A percentile compares a stretch with the other conserved stretches of the same genome.
Evolutionary conservation across 108 stramenopile species (phyloP).

Genomic region (Fistulifera solaris): DNA sequence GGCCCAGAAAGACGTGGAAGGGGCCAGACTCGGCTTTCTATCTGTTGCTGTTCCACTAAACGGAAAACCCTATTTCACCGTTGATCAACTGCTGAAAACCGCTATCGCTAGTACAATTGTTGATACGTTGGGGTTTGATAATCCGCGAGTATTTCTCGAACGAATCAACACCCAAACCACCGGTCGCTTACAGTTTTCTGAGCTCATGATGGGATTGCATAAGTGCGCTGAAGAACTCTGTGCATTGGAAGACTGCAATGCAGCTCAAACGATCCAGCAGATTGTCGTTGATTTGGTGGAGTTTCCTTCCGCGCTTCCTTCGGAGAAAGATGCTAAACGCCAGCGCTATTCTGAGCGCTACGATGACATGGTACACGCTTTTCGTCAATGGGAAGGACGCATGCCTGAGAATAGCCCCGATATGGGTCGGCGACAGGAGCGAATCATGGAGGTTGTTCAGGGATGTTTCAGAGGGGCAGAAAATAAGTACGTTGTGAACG

Average conservation of each 20-base stretch:
- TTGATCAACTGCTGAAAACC: slow-evolving; percentile 15
- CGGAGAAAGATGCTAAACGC: slow-evolving; percentile 10
- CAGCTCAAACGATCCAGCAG: slow-evolving; percentile 3
- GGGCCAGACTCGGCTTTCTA: slow-evolving; percentile 15
- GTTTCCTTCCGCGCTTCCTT: background rate
- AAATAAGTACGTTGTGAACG: slow-evolving; percentile 55
- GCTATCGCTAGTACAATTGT: slow-evolving; percentile 16
- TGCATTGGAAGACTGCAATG: slow-evolving; percentile 11
- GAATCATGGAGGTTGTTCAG: slow-evolving; percentile 55
- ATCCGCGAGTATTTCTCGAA: slow-evolving; percentile 12
- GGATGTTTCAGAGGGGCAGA: slow-evolving; percentile 77
- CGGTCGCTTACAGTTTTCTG: slow-evolving; percentile 10
- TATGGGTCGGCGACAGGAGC: slow-evolving; percentile 14
- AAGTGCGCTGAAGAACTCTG: slow-evolving; percentile 10
- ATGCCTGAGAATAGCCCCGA: slow-evolving; percentile 19
- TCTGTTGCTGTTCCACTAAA: slow-evolving; percentile 7
- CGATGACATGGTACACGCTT: slow-evolving; percentile 60
- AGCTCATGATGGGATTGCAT: slow-evolving; percentile 31
- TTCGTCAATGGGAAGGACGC: slow-evolving; percentile 55
- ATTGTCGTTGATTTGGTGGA: slow-evolving; percentile 10
- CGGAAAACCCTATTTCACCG: slow-evolving; percentile 15
- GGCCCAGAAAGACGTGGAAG: slow-evolving; percentile 11
- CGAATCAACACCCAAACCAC: background rate
- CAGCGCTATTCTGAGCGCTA: slow-evolving; percentile 44
- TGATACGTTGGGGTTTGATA: slow-evolving; percentile 13